Evolutionary conservation across 495 filamentous ascomycete genomes (phyloP), one percentile per base, ranked within the genome.

Genomic region (Penicillium lividum): DNA sequence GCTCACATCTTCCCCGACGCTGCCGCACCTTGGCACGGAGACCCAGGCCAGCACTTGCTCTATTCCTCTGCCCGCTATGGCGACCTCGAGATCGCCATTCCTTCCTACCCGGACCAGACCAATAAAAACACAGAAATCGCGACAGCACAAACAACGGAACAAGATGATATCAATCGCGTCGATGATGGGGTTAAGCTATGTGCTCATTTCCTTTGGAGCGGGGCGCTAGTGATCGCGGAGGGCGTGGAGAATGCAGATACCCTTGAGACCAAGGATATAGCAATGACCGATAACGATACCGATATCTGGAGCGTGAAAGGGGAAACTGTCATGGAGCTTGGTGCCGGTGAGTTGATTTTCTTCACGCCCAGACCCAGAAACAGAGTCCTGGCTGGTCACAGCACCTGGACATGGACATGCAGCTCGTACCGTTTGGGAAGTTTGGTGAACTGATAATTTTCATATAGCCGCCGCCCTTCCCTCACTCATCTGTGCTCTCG

Each of bases 151-250:
- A 48, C 57, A n/a, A 54, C 62, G 22, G 27, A 57, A 15, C 56
- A 64, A 15, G 65, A 64, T 15, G 42, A 51, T 34, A 54, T 51
- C 31, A 70, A 67, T 51, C 30, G 79, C 22, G 75, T 70, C 1
- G 83, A 87, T 29, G 75, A 81, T 40, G 82, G 82, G 15, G 70
- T 87, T 53, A 76, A 71, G 42, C 80, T 94, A 38, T 96, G 93
- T 69, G 86, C 86, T 34, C 92, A 96, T 69, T 89, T 89, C 69
- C 73, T 96, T 6, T 96, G 93, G 93, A 95, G 93, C 68, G 79
- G 90, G n/a, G 85, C 80, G 0, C 73, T 93, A 61, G 76, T 87
- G 54, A 77, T 92, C 47, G 89, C 88, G 1, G 89, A 90, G 67
- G 75, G 86, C 11, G 74, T 94, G 9, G 86, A 89, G 64, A 73